Evolutionary conservation across 2,329 filamentous ascomycete species (phyloP).

Genomic region (Colletotrichum simmondsii): DNA sequence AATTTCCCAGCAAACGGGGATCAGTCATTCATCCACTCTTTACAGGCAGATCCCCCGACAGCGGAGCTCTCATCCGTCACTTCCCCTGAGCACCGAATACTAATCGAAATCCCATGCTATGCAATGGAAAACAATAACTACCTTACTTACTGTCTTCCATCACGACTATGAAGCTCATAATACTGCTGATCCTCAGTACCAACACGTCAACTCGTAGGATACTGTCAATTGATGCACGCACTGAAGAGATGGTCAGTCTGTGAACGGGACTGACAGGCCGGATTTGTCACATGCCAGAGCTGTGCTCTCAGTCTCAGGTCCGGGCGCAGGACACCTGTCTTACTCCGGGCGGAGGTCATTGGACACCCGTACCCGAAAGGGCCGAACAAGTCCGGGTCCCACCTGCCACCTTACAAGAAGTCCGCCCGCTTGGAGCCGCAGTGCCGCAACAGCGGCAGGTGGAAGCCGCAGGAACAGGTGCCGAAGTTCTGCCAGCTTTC

Average conservation of each 20-base stretch:
- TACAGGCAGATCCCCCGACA: neutral
- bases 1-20: neutral
- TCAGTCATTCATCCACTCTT: conserved; percentile 5
- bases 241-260: neutral
- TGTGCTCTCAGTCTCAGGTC: neutral
- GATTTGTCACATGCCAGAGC: conserved; percentile 20
- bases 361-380: conserved; percentile 20
- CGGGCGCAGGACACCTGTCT: conserved; percentile 9
- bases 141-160: neutral
- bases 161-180: neutral
- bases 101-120: neutral
- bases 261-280: neutral
- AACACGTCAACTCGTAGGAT: neutral
- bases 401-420: neutral
- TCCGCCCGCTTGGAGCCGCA: conserved; percentile 3
- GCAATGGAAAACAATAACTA: neutral
- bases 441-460: neutral
- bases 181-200: neutral
- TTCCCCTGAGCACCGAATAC: neutral
- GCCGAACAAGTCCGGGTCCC: conserved; percentile 22
- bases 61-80: neutral
- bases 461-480: neutral
- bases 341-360: conserved; percentile 18
- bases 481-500: neutral
- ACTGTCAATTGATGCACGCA: neutral